Evolutionary conservation across 345 rosid species (phyloP), one percentile per base, ranked within the genome.

Genomic region (Populus nigra): DNA sequence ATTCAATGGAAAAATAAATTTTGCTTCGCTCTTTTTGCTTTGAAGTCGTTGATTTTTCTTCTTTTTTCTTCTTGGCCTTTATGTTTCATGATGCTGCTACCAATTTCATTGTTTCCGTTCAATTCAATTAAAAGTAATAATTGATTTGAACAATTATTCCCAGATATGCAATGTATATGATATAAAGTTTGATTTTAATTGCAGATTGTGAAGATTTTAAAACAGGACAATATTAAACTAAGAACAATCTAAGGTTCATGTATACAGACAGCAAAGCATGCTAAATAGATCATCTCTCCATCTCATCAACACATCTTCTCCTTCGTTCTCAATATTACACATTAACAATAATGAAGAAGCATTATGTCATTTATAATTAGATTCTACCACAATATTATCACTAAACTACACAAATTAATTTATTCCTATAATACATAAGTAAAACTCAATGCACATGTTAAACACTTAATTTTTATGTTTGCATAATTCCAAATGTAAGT

Each of bases 201-300:
- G 41, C 9, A 29, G n/a, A 66, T 5, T 18, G 43, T 29, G 39
- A 66, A 13, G 15, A 45, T 45, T 25, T 71, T 43, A 5, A 62
- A 65, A 12, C 57, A 36, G 6, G 10, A 25, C 43, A 66, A 72
- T 63, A 27, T 11, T 2, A 20, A 66, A 0, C 17, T 27, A 35
- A 31, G 35, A 29, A 18, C 12, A 31, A 41, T 35, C 69, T 12
- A 5, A 74, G 68, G 68, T 77, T 86, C 84, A 88, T 11, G 73
- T 47, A 27, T 27, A 53, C 86, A 76, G 25, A 25, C 99, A 50
- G n/a, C 59, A 95, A 57, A 93, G 89, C 92, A 31, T 31, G 33
- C 33, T 31, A 31, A 31, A 31, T 31, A 31, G 33, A 31, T 31
- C 33, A 31, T 31, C 33, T 31, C 33, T 31, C 33, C 33, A 31